A percentile compares a stretch with the other conserved stretches of the same genome.
Conservation (phyloP, 768 basidiomycete species). For the Boletus rufocinnamomeus region DNA sequence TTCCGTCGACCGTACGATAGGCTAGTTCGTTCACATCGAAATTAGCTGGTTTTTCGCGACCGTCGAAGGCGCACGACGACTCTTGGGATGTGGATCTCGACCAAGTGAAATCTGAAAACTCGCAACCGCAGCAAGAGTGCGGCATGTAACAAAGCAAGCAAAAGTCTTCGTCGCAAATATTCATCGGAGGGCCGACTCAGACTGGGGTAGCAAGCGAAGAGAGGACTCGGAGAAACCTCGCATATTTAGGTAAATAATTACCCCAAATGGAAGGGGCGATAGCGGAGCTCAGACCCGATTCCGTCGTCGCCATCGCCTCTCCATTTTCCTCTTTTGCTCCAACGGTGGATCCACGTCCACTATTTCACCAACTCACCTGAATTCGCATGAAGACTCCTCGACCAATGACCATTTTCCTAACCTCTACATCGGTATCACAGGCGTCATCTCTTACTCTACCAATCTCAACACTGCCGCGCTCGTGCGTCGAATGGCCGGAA, state of each 20-base stretch:
- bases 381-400: no score
- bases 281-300: no score
- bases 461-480: no score
- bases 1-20: background rate
- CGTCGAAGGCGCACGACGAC: background rate
- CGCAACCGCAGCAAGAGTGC: conserved; percentile 6
- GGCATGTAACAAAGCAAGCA: conserved; percentile 12
- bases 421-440: no score
- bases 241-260: background rate
- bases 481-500: no score
- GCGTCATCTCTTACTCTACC: no score
- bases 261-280: no score
- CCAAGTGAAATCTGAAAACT: conserved; percentile 10
- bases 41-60: background rate
- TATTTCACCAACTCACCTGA: no score
- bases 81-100: background rate
- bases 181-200: conserved; percentile 6
- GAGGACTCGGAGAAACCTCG: background rate
- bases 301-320: no score
- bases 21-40: background rate
- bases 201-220: background rate
- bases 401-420: no score
- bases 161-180: background rate
- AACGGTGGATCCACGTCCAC: no score
- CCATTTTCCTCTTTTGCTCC: no score